Evolutionary conservation across 306 rosid species (phyloP).

Genomic region (Rubus parviflorus): DNA sequence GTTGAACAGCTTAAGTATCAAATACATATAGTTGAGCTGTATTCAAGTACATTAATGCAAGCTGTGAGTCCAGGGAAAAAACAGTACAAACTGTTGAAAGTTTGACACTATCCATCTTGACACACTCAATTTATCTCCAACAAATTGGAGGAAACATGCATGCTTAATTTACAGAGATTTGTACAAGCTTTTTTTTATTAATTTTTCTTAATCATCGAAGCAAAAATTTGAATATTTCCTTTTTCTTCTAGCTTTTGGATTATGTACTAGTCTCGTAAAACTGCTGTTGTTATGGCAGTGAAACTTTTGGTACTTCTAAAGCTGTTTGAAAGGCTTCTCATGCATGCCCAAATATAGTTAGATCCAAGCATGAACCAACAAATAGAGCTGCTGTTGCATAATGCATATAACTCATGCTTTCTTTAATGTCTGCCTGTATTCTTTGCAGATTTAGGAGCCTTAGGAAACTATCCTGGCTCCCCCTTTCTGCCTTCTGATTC

Average conservation of each 20-base stretch:
- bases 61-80: not conserved
- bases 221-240: not conserved
- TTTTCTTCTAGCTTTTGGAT: not conserved
- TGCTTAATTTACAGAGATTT: not conserved
- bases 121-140: constrained; percentile 1
- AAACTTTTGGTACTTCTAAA: not conserved
- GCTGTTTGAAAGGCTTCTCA: constrained; percentile 6
- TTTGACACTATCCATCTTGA: not conserved
- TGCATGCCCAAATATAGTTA: not conserved
- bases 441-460: constrained; percentile 88
- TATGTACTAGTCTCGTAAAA: not conserved
- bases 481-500: constrained; percentile 94
- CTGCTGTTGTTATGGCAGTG: constrained; percentile 10
- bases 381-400: not conserved
- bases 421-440: constrained; percentile 8
- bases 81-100: not conserved
- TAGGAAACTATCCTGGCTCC: constrained; percentile 91
- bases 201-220: not conserved
- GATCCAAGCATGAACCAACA: not conserved
- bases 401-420: not conserved
- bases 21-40: not conserved
- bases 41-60: not conserved
- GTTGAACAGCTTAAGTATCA: not conserved
- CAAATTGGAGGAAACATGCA: constrained; percentile 1
- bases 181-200: not conserved